Evolutionary conservation across 2,329 filamentous ascomycete genomes (phyloP).

Genomic region (Calonectria leucothoes): DNA sequence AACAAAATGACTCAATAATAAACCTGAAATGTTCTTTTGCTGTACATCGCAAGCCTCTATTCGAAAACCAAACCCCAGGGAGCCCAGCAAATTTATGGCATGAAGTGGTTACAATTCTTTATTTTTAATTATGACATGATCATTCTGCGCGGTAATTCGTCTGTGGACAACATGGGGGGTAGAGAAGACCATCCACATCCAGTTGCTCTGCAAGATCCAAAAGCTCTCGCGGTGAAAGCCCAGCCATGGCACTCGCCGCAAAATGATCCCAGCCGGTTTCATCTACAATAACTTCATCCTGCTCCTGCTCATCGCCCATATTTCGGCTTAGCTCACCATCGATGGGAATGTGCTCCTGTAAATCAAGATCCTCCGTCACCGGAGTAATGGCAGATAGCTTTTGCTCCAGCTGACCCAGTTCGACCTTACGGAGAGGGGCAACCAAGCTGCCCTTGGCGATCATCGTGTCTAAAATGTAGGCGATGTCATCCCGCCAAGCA

Average conservation of each 20-base stretch:
- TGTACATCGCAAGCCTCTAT: not conserved
- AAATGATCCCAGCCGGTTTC: slow-evolving; percentile 48
- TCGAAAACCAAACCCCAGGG: not conserved
- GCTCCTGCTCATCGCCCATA: not conserved
- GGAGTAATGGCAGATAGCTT: slow-evolving; percentile 50
- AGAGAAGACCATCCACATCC: slow-evolving; percentile 39
- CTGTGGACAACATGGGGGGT: slow-evolving; percentile 22
- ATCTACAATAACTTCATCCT: slow-evolving; percentile 7
- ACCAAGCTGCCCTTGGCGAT: slow-evolving; percentile 51
- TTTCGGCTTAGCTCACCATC: not conserved
- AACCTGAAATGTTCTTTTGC: no score
- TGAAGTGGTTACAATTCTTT: not conserved
- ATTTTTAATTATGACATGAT: not conserved
- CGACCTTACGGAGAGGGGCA: slow-evolving; percentile 50
- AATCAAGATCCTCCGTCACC: slow-evolving; percentile 10
- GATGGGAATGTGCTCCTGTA: not conserved
- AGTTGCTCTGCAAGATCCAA: slow-evolving; percentile 46
- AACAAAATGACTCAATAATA: no score
- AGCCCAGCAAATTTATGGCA: no score
- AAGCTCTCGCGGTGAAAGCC: slow-evolving; percentile 45
- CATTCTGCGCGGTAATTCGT: not conserved
- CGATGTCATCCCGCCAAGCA: slow-evolving; percentile 50
- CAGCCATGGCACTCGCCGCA: slow-evolving; percentile 45
- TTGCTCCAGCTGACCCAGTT: slow-evolving; percentile 51
- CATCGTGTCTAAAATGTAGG: slow-evolving; percentile 51